Conservation (phyloP, 805 yeast species). For the Yarrowia sp. region DNA sequence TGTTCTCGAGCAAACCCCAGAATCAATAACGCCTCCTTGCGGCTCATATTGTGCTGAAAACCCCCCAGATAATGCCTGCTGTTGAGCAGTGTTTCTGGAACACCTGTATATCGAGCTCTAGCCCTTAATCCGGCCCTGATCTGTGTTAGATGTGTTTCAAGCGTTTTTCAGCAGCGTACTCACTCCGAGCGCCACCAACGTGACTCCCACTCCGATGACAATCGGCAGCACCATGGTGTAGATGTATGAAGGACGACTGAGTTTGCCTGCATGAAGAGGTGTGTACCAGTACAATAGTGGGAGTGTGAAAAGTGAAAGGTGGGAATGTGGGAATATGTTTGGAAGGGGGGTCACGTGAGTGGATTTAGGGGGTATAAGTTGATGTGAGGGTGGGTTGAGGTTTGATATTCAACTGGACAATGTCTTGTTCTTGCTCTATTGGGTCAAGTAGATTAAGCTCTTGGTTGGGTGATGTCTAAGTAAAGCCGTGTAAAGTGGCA, state of each 20-base stretch:
- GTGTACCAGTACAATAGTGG: no score
- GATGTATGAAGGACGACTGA: not conserved
- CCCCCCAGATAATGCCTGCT: conserved; percentile 39
- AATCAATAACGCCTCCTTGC: conserved; percentile 53
- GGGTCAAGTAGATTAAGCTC: no score
- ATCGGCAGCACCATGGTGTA: conserved; percentile 21
- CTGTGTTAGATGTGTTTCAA: not conserved
- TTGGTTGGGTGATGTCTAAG: no score
- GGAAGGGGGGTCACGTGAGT: no score
- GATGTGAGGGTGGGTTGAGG: no score
- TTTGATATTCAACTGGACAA: no score
- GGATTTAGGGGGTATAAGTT: no score
- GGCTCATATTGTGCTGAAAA: conserved; percentile 45
- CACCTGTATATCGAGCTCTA: not conserved
- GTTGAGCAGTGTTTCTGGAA: conserved; percentile 8
- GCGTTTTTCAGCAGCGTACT: not conserved
- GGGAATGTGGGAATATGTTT: no score
- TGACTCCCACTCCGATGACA: conserved; percentile 16
- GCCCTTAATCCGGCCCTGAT: conserved; percentile 20
- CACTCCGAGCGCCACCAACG: conserved; percentile 19
- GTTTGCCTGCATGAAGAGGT: not conserved
- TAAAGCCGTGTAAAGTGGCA: no score
- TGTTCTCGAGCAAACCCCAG: conserved; percentile 44
- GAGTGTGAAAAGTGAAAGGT: no score
- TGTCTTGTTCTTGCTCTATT: no score